Evolutionary conservation across 805 yeast genomes (phyloP).

Genomic region (Zygoascus ofunaensis): DNA sequence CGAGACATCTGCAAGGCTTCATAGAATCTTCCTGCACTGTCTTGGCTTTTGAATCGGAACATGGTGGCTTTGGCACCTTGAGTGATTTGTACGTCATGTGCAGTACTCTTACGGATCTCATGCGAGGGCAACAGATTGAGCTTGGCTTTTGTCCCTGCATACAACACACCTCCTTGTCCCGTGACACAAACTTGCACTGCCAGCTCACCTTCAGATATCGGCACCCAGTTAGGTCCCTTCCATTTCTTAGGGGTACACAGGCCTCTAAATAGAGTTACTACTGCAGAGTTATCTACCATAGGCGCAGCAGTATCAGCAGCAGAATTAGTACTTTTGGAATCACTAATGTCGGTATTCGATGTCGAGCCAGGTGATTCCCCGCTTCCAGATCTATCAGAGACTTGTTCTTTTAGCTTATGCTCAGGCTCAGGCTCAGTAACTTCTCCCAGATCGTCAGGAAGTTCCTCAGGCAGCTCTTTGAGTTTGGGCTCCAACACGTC

Average conservation of each 20-base stretch:
- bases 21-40: slow-evolving; percentile 15
- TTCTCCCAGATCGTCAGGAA: not conserved
- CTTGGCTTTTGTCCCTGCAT: slow-evolving; percentile 1
- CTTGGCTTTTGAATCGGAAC: slow-evolving; percentile 14
- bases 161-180: slow-evolving; percentile 14
- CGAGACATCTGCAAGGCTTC: slow-evolving; percentile 14
- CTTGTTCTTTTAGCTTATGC: not conserved
- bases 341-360: not conserved
- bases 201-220: slow-evolving; percentile 8
- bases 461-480: not conserved
- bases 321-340: not conserved
- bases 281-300: slow-evolving; percentile 1
- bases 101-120: slow-evolving; percentile 17
- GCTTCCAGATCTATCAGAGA: not conserved
- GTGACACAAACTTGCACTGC: slow-evolving; percentile 12
- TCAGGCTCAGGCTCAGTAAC: not conserved
- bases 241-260: slow-evolving; percentile 12
- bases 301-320: not conserved
- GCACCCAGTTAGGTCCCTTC: slow-evolving; percentile 13
- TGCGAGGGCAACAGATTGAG: slow-evolving; percentile 8
- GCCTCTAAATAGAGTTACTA: slow-evolving; percentile 13
- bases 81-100: slow-evolving; percentile 16
- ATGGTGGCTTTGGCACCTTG: slow-evolving; percentile 13
- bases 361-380: not conserved
- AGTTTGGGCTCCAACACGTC: not conserved